Conservation (phyloP, 768 basidiomycete genomes). For the Omphalotus guepiniiformis region DNA sequence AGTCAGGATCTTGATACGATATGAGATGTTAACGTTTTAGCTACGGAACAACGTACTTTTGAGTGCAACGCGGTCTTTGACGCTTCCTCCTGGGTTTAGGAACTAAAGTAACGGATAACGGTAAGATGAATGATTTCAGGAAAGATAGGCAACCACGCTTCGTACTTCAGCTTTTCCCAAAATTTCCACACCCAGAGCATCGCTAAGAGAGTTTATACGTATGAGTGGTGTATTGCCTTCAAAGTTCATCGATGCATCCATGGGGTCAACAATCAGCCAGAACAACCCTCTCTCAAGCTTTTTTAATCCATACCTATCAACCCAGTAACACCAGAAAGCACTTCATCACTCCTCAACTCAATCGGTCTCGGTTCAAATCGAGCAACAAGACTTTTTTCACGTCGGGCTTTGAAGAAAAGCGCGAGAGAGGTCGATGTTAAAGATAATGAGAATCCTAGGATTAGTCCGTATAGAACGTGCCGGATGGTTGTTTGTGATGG, state of each 20-base stretch:
- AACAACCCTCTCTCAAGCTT: too few species aligned
- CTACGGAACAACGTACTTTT: conserved; percentile 79
- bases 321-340: conserved; percentile 77
- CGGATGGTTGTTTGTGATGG: conserved; percentile 22
- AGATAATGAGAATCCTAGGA: conserved; percentile 76
- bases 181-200: conserved; percentile 90
- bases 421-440: conserved; percentile 64
- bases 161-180: conserved; percentile 92
- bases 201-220: conserved; percentile 86
- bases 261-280: background rate
- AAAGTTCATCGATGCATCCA: background rate
- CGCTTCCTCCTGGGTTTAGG: conserved; percentile 94
- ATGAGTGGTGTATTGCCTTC: conserved; percentile 93
- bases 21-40: background rate
- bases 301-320: conserved; percentile 71
- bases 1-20: background rate
- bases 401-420: conserved; percentile 47
- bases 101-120: conserved; percentile 49
- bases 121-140: background rate
- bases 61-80: conserved; percentile 96
- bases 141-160: conserved; percentile 9
- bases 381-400: conserved; percentile 36
- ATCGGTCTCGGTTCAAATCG: conserved; percentile 52
- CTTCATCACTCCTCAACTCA: conserved; percentile 70
- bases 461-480: conserved; percentile 45